Conservation (phyloP, 23 red algal genomes). For the Gracilaria vermiculophylla region DNA sequence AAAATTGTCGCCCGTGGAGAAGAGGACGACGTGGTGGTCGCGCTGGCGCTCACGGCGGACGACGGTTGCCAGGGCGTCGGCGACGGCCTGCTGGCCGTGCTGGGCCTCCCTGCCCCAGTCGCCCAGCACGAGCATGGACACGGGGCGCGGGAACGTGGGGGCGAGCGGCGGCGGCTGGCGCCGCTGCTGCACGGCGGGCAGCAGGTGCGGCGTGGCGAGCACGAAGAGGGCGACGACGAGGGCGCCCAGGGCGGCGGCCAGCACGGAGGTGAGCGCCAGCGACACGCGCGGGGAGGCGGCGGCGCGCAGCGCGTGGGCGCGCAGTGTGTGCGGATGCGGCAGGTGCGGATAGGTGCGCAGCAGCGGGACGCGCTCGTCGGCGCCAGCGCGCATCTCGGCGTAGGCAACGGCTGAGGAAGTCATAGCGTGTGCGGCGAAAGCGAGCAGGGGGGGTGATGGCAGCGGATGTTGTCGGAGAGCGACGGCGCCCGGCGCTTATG, state of each 20-base stretch:
- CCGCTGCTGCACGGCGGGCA: background rate
- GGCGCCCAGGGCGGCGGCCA: background rate
- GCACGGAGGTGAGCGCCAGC: background rate
- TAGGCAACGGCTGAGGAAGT: too few relatives aligned
- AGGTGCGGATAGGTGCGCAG: background rate
- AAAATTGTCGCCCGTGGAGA: conserved; percentile 80
- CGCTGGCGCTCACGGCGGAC: background rate
- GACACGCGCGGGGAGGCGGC: background rate
- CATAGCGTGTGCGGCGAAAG: too few relatives aligned
- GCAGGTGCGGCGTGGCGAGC: background rate
- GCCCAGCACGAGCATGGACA: conserved; percentile 31
- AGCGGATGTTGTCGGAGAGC: too few relatives aligned
- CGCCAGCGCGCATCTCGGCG: too few relatives aligned
- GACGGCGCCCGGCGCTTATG: too few relatives aligned
- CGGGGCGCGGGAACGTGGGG: background rate
- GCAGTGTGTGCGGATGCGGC: background rate
- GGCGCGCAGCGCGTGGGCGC: background rate
- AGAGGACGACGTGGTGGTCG: background rate
- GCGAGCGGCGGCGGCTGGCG: too few relatives aligned
- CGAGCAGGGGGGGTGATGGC: too few relatives aligned
- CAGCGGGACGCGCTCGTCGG: background rate
- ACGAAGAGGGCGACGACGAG: too few relatives aligned
- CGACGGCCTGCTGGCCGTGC: conserved; percentile 53
- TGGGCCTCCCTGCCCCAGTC: conserved; percentile 78
- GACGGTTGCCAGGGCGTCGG: conserved; percentile 29